Base-by-base conservation (phyloP, 352 stramenopile species). In the Pythium diclinum region DNA sequence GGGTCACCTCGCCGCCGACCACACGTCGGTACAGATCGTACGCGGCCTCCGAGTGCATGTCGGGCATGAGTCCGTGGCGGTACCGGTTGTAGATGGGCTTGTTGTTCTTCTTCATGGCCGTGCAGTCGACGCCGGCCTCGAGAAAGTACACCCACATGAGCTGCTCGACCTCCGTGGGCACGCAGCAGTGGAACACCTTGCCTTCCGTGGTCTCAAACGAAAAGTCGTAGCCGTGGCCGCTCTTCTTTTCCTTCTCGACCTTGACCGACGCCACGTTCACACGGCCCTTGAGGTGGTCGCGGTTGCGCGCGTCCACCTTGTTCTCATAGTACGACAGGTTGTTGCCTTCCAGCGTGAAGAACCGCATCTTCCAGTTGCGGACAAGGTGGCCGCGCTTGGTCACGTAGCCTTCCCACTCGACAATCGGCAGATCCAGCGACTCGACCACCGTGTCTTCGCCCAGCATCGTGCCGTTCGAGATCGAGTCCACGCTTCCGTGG, bases 351-450 rank as follows among this genome's bases (percentile, higher is more conserved):
- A 96, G 69, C 34, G 86, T 94, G 70, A 96, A 96, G 56, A 93
- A 96, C 14, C 87, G 78, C 66, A 82, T 81, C 59, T 94, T 96
- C 87, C 87, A 96, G 70, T 96, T 94, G 52, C 86, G 81, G 61
- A 96, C 85, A 38, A 96, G 71, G 57, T 96, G 85, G 0, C 87
- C 86, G 36, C 86, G 77, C 71, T 96, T 96, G n/a, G 84, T 92
- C n/a, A 94, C 87, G 64, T 94, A 96, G 40, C 87, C 87, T 72
- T 96, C 87, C 87, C 87, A 96, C 65, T 96, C 87, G 32, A 93
- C 83, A 23, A 91, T 92, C 21, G 87, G 87, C 54, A 95, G 70
- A 60, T 95, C 87, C 10, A 95, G 71, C 61, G 82, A 91, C 72
- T 95, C 87, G 19, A 95, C 76, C 0, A 44, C 55, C 23, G 87